Evolutionary conservation across 257 asterid genomes (phyloP), one percentile per base, ranked within the genome.

Genomic region (Apocynum venetum): DNA sequence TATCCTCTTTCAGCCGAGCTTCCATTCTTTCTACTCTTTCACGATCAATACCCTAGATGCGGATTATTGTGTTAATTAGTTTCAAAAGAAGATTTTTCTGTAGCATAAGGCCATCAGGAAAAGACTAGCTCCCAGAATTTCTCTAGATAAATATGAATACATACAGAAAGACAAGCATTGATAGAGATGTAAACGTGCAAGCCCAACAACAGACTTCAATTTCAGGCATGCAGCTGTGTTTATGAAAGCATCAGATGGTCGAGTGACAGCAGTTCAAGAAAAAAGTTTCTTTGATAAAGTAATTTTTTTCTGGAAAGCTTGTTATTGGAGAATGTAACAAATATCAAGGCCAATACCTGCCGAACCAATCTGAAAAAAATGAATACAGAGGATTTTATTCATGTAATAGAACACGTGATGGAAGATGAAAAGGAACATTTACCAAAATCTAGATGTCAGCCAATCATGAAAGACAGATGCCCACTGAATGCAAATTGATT

Each of bases 11-110:
- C 83, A 94, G 82, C 81, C 98, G 89, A 78, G 98, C 93, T 85
- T 94, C 98, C 98, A 94, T 94, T 81, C 93, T 89, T 83, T 94
- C 96, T 64, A 94, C 98, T 87, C 98, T 86, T 86, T 90, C 97
- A 84, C 97, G 83, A 85, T 89, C 98, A 77, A 94, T 94, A 73
- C 98, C 98, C 97, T 92, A 55, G 63, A 80, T 75, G 77, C 78
- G 84, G 64, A 79, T 61, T 68, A 80, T 61, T 49, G 77, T 43
- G 72, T 71, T 68, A 69, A 78, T 89, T 71, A 84, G 88, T 77
- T 76, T 82, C 79, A 55, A 63, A 61, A 72, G 55, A 47, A 25
- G 57, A 63, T 14, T 31, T 38, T 46, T n/a, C 35, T 8, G 51
- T 40, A 72, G 66, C 44, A 78, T 31, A 40, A 68, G 17, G 69